Percentiles rank a stretch among this genome's conserved stretches.
Conservation (phyloP, 2,329 filamentous ascomycete species). For the Pseudogymnoascus sp. region DNA sequence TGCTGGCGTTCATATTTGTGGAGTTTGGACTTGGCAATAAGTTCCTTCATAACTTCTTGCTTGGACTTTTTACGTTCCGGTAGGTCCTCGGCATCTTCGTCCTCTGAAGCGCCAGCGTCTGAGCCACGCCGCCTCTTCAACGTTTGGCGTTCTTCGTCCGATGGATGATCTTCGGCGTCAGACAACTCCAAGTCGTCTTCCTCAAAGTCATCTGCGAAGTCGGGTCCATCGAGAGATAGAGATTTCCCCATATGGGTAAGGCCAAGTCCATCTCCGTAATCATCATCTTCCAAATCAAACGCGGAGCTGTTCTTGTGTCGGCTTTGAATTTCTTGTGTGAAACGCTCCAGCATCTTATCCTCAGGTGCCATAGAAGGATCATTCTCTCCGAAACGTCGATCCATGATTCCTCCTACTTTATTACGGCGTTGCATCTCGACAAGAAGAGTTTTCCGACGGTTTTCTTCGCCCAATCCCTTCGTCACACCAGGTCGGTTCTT, state of each 20-base stretch:
- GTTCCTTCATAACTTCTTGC: constrained; percentile 94
- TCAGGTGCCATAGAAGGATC: constrained; percentile 91
- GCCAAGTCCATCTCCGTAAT: constrained; percentile 55
- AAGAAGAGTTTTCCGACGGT: constrained; percentile 74
- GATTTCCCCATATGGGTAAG: constrained; percentile 82
- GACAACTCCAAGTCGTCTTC: constrained; percentile 61
- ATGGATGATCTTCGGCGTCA: constrained; percentile 52
- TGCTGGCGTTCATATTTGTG: constrained; percentile 93
- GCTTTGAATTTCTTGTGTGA: constrained; percentile 78
- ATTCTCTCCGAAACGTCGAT: constrained; percentile 92
- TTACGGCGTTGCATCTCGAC: constrained; percentile 83
- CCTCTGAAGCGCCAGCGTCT: constrained; percentile 41
- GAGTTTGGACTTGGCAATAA: constrained; percentile 94
- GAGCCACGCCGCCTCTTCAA: constrained; percentile 51
- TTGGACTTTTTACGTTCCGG: constrained; percentile 90
- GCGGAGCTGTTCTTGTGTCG: constrained; percentile 69
- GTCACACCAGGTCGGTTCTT: constrained; percentile 74
- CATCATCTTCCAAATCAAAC: constrained; percentile 87
- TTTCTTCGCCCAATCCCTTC: constrained; percentile 81
- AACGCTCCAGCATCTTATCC: constrained; percentile 85
- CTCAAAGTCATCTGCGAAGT: constrained; percentile 65
- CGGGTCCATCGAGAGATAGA: constrained; percentile 54
- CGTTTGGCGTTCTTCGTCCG: constrained; percentile 46
- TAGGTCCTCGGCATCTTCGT: constrained; percentile 45
- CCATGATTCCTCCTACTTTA: constrained; percentile 86